These are phyloP conservation scores for Eimeria sp. DNA, from an alignment of 169 alveolate genomes.

Conservation along the genomic window DNA sequence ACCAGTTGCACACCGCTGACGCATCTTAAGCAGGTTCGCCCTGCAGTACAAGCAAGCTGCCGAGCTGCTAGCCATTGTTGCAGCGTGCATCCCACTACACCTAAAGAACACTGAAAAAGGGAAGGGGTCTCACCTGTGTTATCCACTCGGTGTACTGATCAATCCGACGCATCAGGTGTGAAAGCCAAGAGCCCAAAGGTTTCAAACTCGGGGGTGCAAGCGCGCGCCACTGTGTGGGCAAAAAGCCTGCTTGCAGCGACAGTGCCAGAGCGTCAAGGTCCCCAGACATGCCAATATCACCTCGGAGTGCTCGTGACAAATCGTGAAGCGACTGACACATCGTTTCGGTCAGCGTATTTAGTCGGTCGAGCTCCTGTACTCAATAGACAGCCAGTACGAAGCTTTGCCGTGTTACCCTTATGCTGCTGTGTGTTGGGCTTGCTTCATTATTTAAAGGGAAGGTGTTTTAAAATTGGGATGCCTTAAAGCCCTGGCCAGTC, in stretches of 20 bases:
- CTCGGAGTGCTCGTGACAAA: conserved; percentile 94
- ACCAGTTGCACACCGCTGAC: not conserved
- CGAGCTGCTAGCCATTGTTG: not conserved
- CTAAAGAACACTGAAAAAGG: not conserved
- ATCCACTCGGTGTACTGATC: conserved; percentile 92
- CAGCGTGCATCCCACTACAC: no score
- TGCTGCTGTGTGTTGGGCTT: no score
- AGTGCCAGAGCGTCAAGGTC: conserved; percentile 94
- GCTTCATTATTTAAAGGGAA: no score
- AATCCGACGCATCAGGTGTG: conserved; percentile 90
- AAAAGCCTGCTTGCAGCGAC: conserved; percentile 92
- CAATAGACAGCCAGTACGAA: not conserved
- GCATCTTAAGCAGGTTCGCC: not conserved
- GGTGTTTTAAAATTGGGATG: no score
- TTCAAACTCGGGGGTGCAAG: conserved; percentile 96
- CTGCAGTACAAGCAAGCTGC: not conserved
- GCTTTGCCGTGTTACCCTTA: not conserved
- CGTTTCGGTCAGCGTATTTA: conserved; percentile 90
- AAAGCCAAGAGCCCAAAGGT: conserved; percentile 96
- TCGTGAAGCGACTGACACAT: conserved; percentile 88
- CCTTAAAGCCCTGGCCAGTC: not conserved
- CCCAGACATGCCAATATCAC: conserved; percentile 97
- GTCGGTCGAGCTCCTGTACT: conserved; percentile 93
- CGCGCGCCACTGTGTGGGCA: conserved; percentile 92
- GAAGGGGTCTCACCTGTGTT: conserved; percentile 25